Evolutionary conservation across 2,329 filamentous ascomycete species (phyloP).

Genomic region (Botrytis deweyae): DNA sequence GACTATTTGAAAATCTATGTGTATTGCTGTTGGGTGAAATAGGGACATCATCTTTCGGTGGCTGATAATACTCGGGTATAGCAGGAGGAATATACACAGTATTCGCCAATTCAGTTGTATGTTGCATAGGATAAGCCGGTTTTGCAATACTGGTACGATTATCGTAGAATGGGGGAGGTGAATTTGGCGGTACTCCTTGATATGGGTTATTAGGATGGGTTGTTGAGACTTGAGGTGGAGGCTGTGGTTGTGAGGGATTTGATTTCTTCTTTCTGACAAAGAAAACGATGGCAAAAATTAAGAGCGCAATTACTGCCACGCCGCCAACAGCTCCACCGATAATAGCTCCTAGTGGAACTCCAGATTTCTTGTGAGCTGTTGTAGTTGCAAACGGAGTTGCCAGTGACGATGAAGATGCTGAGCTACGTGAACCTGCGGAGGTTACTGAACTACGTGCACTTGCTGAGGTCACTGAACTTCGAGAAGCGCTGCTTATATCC

Average conservation of each 20-base stretch:
- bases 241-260: neutral
- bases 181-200: neutral
- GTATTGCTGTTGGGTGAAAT: neutral
- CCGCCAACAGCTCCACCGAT: slow-evolving; percentile 2
- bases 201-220: neutral
- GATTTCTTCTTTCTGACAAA: slow-evolving; percentile 2
- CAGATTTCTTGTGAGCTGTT: neutral
- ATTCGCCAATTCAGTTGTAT: neutral
- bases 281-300: slow-evolving; percentile 6
- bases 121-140: neutral
- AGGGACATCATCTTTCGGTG: neutral
- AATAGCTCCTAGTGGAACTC: slow-evolving; percentile 4
- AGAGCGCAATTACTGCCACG: neutral
- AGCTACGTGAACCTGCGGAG: neutral
- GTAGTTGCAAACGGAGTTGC: neutral
- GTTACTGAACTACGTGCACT: neutral
- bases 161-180: neutral
- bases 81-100: slow-evolving; percentile 1
- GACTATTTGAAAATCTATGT: neutral
- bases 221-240: neutral
- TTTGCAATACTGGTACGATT: neutral
- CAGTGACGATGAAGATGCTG: neutral
- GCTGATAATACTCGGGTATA: neutral
- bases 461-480: neutral
- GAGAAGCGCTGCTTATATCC: neutral